Conservation (phyloP, 768 basidiomycete species). For the Leccinellum albellum region DNA sequence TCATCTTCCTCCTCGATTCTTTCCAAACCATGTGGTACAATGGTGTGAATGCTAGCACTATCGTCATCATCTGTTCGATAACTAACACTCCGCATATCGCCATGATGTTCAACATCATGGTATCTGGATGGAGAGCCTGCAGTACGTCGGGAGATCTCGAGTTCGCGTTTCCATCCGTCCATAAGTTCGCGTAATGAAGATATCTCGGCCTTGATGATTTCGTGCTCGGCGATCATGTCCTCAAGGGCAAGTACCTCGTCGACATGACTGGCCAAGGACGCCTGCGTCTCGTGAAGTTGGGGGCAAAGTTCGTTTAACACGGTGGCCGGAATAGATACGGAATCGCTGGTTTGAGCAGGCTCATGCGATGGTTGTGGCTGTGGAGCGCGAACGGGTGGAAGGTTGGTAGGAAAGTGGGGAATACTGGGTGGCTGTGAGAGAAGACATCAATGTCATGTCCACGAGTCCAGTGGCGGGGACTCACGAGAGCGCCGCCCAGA, state of each 20-base stretch:
- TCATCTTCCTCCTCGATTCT: slow-evolving; percentile 75
- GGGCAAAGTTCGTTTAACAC: slow-evolving; percentile 64
- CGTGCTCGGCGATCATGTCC: slow-evolving; percentile 77
- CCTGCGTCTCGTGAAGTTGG: slow-evolving; percentile 83
- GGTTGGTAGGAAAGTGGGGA: slow-evolving; percentile 57
- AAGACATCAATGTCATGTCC: slow-evolving; percentile 1
- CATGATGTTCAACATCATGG: slow-evolving; percentile 17
- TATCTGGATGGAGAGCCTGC: slow-evolving; percentile 24
- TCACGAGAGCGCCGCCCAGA: slow-evolving; percentile 74
- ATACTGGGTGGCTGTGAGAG: slow-evolving; percentile 51
- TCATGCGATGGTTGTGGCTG: slow-evolving; percentile 21
- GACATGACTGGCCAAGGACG: slow-evolving; percentile 68
- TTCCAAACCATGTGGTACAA: slow-evolving; percentile 66
- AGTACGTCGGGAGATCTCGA: slow-evolving; percentile 28
- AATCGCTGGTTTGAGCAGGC: slow-evolving; percentile 26
- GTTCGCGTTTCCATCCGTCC: slow-evolving; percentile 58
- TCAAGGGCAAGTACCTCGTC: slow-evolving; percentile 84
- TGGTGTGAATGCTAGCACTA: slow-evolving; percentile 64
- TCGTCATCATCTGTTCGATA: slow-evolving; percentile 64
- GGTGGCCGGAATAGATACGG: slow-evolving; percentile 23
- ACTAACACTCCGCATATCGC: slow-evolving; percentile 12
- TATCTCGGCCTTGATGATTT: slow-evolving; percentile 76
- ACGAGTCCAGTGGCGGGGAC: slow-evolving; percentile 25
- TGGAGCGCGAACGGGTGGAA: slow-evolving; percentile 62
- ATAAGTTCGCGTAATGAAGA: slow-evolving; percentile 65